These are phyloP conservation scores for Ruellia speciosa DNA, from an alignment of 305 asterid genomes.

Conservation along the genomic window DNA sequence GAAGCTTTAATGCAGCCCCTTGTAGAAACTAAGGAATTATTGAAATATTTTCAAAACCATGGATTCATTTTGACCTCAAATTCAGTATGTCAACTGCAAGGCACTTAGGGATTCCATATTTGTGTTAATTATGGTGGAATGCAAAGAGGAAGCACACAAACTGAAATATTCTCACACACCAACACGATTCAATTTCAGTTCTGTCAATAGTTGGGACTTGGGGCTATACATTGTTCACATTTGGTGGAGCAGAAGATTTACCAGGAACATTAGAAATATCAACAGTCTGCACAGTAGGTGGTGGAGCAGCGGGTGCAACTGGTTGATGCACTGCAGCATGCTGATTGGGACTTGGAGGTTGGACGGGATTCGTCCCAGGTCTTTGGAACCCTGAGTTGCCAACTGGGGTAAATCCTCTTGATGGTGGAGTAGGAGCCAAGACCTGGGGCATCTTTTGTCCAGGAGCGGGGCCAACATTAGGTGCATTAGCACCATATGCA, in stretches of 20 bases:
- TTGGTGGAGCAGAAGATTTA: slow-evolving; percentile 22
- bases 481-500: slow-evolving; percentile 43
- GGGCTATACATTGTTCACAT: neutral
- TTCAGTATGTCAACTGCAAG: too few relatives aligned
- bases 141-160: too few relatives aligned
- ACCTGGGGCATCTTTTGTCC: slow-evolving; percentile 61
- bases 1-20: too few relatives aligned
- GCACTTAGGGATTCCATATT: too few relatives aligned
- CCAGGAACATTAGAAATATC: slow-evolving; percentile 96
- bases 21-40: too few relatives aligned
- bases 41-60: too few relatives aligned
- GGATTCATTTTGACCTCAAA: too few relatives aligned
- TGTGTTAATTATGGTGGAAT: too few relatives aligned
- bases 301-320: slow-evolving; percentile 82
- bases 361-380: slow-evolving; percentile 60
- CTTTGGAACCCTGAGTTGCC: slow-evolving; percentile 55
- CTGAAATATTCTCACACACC: neutral
- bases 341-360: slow-evolving; percentile 75
- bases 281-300: slow-evolving; percentile 94
- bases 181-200: neutral
- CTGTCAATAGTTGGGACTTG: neutral
- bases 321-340: slow-evolving; percentile 51
- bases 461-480: slow-evolving; percentile 51
- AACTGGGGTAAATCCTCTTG: slow-evolving; percentile 72
- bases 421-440: slow-evolving; percentile 46